Evolutionary conservation across 805 yeast species (phyloP).

Genomic region (Zygosaccharomyces bisporus): DNA sequence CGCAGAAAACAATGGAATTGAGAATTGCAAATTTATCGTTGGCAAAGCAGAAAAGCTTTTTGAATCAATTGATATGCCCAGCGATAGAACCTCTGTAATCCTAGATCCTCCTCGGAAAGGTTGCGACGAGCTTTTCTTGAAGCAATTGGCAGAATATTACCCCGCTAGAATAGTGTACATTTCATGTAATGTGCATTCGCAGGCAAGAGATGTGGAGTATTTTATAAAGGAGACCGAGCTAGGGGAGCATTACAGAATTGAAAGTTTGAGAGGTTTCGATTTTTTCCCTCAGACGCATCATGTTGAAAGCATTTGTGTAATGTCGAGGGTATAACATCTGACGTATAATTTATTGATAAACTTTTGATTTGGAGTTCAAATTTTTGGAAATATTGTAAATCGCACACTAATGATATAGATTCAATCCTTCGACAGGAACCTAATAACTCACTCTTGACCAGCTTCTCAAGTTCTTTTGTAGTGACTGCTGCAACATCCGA

Average conservation of each 20-base stretch:
- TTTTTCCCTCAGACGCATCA: constrained; percentile 95
- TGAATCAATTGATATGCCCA: constrained; percentile 70
- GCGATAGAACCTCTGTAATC: constrained; percentile 76
- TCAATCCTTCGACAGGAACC: no score
- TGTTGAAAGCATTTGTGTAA: constrained; percentile 82
- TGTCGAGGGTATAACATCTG: constrained; percentile 35
- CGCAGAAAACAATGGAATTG: constrained; percentile 69
- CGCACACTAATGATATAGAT: no score
- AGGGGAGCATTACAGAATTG: constrained; percentile 64
- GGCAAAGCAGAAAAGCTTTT: constrained; percentile 94
- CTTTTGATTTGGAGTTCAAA: background rate
- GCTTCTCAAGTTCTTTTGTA: no score
- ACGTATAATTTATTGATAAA: constrained; percentile 2
- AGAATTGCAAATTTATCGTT: constrained; percentile 77
- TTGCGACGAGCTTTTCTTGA: constrained; percentile 82
- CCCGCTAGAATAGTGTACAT: constrained; percentile 91
- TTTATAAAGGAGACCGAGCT: constrained; percentile 62
- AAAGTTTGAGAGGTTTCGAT: constrained; percentile 89
- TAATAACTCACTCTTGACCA: no score
- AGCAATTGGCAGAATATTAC: constrained; percentile 75
- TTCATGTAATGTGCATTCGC: constrained; percentile 96
- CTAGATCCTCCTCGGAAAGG: constrained; percentile 98
- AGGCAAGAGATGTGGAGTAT: constrained; percentile 89
- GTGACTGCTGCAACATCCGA: background rate
- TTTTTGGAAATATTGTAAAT: background rate